Evolutionary conservation across 2,329 filamentous ascomycete species (phyloP), one percentile per base, ranked within the genome.

Genomic region (Aspergillus tubingensis): DNA sequence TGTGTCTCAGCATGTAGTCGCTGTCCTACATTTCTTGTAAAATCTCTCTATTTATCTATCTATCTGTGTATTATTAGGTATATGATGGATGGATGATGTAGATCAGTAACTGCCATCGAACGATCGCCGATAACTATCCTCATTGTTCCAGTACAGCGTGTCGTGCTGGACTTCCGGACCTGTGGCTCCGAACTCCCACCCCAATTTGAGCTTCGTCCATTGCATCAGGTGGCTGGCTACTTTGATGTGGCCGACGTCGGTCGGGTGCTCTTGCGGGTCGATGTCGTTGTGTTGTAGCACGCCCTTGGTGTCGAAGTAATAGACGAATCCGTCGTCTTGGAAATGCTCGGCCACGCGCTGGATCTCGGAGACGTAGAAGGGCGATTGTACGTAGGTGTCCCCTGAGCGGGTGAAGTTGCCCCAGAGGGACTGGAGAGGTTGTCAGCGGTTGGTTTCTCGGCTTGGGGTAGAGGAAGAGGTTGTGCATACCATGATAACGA

Each of bases 251-350:
- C 85, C 85, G 7, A 86, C 80, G 67, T 88, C 86, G 0, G 85
- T 88, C 0, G 84, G 85, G 67, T 88, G 86, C 65, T 78, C 86
- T 64, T 80, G 78, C 6, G 85, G 85, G 2, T 78, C 81, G 61
- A 86, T 85, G 67, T 87, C 85, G 63, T 87, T 87, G 67, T 88
- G 84, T 65, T 87, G 83, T 65, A 88, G 68, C 48, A 88, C 84
- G 0, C 85, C 85, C 8, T 80, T 84, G 0, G 83, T 86, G 66
- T 86, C 84, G 74, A 88, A 88, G 65, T 86, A 85, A 67, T 86
- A 81, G 30, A 88, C 83, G 56, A 85, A 87, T 0, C 80, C 78
- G 59, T 79, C 67, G 15, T 72, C 67, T 50, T 69, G 82, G 76
- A 84, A 87, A 66, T 83, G 80, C 50, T 83, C 68, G 58, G 82